These are phyloP conservation scores for Barnettozyma salicaria DNA, from an alignment of 805 yeast species.

Conservation along the genomic window DNA sequence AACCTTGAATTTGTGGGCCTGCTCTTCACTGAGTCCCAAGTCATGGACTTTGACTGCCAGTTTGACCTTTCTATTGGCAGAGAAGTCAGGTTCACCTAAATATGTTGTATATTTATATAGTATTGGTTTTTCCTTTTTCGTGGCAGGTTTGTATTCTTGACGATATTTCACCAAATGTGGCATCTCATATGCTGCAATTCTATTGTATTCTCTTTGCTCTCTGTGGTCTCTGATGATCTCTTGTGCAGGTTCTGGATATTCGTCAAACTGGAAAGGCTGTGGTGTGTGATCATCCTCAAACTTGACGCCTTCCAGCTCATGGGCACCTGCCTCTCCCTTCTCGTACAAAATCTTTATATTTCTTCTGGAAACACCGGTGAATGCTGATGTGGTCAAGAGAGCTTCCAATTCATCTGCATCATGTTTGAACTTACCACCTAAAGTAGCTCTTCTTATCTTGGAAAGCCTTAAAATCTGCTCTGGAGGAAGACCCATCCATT, in stretches of 20 bases:
- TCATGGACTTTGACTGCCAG: slow-evolving; percentile 48
- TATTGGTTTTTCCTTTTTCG: slow-evolving; percentile 39
- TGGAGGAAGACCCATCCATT: slow-evolving; percentile 66
- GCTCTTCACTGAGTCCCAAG: slow-evolving; percentile 44
- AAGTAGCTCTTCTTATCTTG: slow-evolving; percentile 47
- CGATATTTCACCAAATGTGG: slow-evolving; percentile 77
- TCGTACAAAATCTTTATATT: slow-evolving; percentile 34
- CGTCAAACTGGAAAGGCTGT: slow-evolving; percentile 51
- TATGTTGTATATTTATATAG: slow-evolving; percentile 67
- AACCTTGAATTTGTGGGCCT: slow-evolving; percentile 69
- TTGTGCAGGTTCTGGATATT: slow-evolving; percentile 65
- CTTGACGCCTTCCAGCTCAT: slow-evolving; percentile 30
- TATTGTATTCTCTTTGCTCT: slow-evolving; percentile 65
- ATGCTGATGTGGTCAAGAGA: slow-evolving; percentile 41
- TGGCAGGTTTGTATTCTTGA: slow-evolving; percentile 54
- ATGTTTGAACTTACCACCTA: slow-evolving; percentile 47
- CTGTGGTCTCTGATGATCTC: slow-evolving; percentile 66
- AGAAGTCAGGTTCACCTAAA: slow-evolving; percentile 55
- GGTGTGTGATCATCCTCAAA: slow-evolving; percentile 34
- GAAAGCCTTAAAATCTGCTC: slow-evolving; percentile 56
- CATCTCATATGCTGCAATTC: slow-evolving; percentile 88
- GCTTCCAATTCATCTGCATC: slow-evolving; percentile 52
- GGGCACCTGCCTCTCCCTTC: slow-evolving; percentile 38
- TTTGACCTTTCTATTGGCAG: slow-evolving; percentile 61
- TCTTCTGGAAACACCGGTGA: slow-evolving; percentile 33